Conservation (phyloP, 1,284 basidiomycete genomes). For the Tilletiaria anomala region DNA sequence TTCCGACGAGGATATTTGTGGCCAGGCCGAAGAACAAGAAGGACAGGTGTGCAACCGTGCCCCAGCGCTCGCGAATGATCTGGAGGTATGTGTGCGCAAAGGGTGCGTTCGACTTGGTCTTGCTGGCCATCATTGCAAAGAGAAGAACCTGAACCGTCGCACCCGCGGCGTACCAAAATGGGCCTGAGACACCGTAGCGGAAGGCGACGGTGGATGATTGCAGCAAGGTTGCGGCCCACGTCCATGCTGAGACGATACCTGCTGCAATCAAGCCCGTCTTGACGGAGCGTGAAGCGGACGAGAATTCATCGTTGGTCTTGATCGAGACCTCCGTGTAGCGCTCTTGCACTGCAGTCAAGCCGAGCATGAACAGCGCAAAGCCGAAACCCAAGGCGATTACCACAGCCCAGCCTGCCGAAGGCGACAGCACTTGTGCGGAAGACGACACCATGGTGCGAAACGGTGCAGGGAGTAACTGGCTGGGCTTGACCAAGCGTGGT, state of each 20-base stretch:
- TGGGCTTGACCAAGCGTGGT: too few species aligned
- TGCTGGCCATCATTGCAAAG: slow-evolving; percentile 43
- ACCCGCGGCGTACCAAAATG: slow-evolving; percentile 25
- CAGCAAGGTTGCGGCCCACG: slow-evolving; percentile 46
- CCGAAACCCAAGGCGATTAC: slow-evolving; percentile 31
- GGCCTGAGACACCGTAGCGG: background rate
- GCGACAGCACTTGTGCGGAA: slow-evolving; percentile 16
- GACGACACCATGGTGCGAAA: slow-evolving; percentile 2
- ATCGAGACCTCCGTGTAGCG: slow-evolving; percentile 22
- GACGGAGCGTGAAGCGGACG: slow-evolving; percentile 29
- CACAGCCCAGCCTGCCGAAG: slow-evolving; percentile 33
- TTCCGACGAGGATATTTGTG: slow-evolving; percentile 47
- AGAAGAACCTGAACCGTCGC: slow-evolving; percentile 55
- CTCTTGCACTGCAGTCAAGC: slow-evolving; percentile 25
- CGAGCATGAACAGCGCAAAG: slow-evolving; percentile 27
- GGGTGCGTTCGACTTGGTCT: slow-evolving; percentile 53
- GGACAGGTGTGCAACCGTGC: slow-evolving; percentile 54
- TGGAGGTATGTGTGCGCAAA: slow-evolving; percentile 52
- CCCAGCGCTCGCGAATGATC: slow-evolving; percentile 59
- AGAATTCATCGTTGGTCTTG: slow-evolving; percentile 33
- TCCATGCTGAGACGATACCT: slow-evolving; percentile 55
- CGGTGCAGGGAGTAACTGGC: background rate
- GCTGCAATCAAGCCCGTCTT: slow-evolving; percentile 80
- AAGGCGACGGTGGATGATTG: slow-evolving; percentile 55
- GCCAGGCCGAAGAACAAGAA: slow-evolving; percentile 66